Conservation (phyloP, 2,329 filamentous ascomycete genomes). For the Fusarium nygamai region DNA sequence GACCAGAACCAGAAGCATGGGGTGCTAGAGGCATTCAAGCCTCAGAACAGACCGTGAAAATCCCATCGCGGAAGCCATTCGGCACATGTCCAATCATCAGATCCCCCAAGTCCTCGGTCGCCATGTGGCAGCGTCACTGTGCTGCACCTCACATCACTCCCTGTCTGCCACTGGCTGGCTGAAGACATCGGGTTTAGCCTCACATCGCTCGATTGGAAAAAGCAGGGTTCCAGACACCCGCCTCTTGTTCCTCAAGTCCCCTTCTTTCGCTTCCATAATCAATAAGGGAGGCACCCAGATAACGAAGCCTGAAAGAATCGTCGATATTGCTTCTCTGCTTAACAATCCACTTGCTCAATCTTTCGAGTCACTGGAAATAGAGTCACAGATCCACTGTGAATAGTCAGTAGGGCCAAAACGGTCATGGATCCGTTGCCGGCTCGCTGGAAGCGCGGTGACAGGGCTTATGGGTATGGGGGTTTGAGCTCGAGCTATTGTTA, state of each 20-base stretch:
- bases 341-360: conserved; percentile 36
- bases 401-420: conserved; percentile 31
- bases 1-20: neutral
- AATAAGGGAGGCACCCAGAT: conserved; percentile 15
- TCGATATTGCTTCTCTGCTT: conserved; percentile 34
- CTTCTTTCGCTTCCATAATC: conserved; percentile 9
- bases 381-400: conserved; percentile 37
- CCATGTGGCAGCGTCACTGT: conserved; percentile 40
- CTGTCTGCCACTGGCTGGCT: neutral
- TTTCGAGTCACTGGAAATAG: conserved; percentile 36
- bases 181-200: conserved; percentile 25
- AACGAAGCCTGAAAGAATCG: conserved; percentile 18
- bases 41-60: neutral
- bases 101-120: conserved; percentile 24
- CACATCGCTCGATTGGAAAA: conserved; percentile 22
- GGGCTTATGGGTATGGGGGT: conserved; percentile 31
- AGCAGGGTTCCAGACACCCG: conserved; percentile 5
- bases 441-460: conserved; percentile 39
- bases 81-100: conserved; percentile 26
- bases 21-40: conserved; percentile 8
- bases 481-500: conserved; percentile 39
- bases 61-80: conserved; percentile 12
- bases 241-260: neutral
- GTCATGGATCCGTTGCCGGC: conserved; percentile 41
- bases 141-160: conserved; percentile 26